These are phyloP conservation scores for Monosporascus sp. DNA, from an alignment of 2,329 filamentous ascomycete species.

Conservation along the genomic window DNA sequence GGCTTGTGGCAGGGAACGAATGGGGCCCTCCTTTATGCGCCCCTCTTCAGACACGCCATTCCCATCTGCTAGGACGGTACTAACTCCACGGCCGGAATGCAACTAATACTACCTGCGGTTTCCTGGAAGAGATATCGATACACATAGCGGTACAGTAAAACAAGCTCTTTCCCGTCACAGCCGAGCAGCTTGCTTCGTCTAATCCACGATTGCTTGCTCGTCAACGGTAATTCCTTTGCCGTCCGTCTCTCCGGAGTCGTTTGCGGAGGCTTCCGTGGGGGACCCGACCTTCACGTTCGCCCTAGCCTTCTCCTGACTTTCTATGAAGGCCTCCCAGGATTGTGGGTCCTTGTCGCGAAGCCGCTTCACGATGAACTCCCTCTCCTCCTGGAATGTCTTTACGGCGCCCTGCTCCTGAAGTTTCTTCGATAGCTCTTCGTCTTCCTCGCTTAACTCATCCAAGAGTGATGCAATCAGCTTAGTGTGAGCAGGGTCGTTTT, in stretches of 20 bases:
- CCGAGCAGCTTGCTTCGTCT: conserved; percentile 1
- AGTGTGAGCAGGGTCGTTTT: conserved; percentile 44
- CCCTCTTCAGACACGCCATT: too few relatives aligned
- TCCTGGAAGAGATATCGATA: conserved; percentile 2
- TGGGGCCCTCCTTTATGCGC: too few relatives aligned
- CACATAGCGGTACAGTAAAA: neutral
- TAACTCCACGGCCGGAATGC: too few relatives aligned
- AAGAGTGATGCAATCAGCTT: conserved; percentile 57
- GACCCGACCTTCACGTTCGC: conserved; percentile 41
- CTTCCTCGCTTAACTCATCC: conserved; percentile 57
- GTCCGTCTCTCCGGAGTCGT: conserved; percentile 9
- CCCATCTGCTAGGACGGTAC: too few relatives aligned
- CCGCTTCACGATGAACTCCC: conserved; percentile 41
- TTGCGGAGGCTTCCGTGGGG: neutral
- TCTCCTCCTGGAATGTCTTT: conserved; percentile 55
- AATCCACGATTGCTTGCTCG: conserved; percentile 40
- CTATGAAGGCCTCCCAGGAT: conserved; percentile 58
- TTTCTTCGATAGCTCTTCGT: conserved; percentile 50
- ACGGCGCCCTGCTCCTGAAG: conserved; percentile 55
- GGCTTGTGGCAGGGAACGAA: too few relatives aligned
- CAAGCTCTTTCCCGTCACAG: neutral
- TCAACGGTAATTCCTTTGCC: conserved; percentile 20
- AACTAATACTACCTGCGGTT: too few relatives aligned
- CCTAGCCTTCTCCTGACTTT: conserved; percentile 55
- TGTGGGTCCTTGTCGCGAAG: conserved; percentile 59